Conservation (phyloP, 352 stramenopile genomes). For the Chrysophaeum taylorii region DNA sequence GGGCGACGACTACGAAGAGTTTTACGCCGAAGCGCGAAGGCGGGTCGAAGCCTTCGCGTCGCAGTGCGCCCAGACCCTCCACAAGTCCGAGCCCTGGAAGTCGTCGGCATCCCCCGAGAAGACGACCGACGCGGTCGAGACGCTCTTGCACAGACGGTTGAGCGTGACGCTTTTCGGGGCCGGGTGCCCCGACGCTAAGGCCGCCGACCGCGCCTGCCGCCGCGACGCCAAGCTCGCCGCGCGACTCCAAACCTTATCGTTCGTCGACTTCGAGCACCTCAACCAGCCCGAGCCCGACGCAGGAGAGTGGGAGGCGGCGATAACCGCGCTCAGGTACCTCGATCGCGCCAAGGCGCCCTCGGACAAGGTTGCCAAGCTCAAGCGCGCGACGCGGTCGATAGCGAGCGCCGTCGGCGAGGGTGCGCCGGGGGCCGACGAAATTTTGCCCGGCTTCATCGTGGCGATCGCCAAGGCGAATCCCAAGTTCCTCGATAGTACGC, state of each 20-base stretch:
- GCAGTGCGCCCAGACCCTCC: background rate
- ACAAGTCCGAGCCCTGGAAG: background rate
- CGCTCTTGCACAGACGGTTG: background rate
- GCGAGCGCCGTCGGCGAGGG: background rate
- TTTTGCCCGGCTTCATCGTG: background rate
- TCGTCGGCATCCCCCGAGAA: background rate
- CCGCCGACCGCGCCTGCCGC: too few relatives aligned
- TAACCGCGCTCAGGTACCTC: background rate
- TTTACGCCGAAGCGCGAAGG: too few relatives aligned
- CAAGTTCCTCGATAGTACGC: background rate
- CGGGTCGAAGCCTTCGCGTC: background rate
- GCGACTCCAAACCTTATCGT: background rate
- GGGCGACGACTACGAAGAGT: too few relatives aligned
- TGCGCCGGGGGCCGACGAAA: background rate
- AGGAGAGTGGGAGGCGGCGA: background rate
- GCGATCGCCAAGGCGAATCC: conserved; percentile 3
- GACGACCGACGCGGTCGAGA: background rate
- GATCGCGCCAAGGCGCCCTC: background rate
- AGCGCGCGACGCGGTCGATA: background rate
- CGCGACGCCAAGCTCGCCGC: background rate
- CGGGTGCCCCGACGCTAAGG: background rate
- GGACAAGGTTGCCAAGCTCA: background rate
- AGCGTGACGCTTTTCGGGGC: background rate
- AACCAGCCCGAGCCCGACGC: background rate
- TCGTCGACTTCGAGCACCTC: background rate